Evolutionary conservation across 495 filamentous ascomycete species (phyloP).

Genomic region (Penicillium arizonense): DNA sequence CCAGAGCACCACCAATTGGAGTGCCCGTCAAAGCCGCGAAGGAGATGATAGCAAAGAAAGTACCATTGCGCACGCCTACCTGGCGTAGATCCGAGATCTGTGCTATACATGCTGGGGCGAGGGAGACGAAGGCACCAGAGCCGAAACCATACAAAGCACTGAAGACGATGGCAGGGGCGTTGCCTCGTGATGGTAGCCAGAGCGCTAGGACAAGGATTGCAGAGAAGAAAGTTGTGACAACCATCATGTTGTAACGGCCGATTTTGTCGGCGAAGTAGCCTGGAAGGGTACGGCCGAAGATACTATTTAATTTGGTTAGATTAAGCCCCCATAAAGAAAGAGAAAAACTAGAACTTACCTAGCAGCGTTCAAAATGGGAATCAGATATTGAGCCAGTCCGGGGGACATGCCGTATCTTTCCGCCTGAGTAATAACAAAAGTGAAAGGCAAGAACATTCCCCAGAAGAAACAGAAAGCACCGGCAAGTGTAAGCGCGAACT

Average conservation of each 20-base stretch:
- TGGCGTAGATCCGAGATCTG: constrained; percentile 71
- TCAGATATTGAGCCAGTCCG: constrained; percentile 59
- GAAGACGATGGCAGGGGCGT: constrained; percentile 64
- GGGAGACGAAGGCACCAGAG: constrained; percentile 68
- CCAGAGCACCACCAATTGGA: constrained; percentile 72
- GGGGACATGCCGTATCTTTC: constrained; percentile 56
- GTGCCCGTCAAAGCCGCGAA: constrained; percentile 66
- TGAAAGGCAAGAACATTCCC: constrained; percentile 73
- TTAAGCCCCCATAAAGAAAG: background rate
- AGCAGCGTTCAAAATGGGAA: constrained; percentile 72
- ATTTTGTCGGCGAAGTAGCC: constrained; percentile 70
- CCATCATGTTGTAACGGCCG: constrained; percentile 73
- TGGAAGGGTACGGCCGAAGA: constrained; percentile 72
- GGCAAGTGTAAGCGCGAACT: constrained; percentile 49
- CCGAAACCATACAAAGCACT: constrained; percentile 68
- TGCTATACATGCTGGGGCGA: constrained; percentile 58
- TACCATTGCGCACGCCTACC: constrained; percentile 72
- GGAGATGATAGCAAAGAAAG: constrained; percentile 59
- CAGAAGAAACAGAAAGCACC: constrained; percentile 65
- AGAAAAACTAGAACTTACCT: constrained; percentile 39
- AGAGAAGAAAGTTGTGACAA: constrained; percentile 57
- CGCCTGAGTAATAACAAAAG: constrained; percentile 64
- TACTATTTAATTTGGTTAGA: constrained; percentile 28
- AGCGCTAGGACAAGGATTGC: constrained; percentile 65
- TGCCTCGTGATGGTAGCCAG: constrained; percentile 62